These are phyloP conservation scores for Metschnikowia cerradonensis DNA, from an alignment of 805 yeast species.

Conservation along the genomic window DNA sequence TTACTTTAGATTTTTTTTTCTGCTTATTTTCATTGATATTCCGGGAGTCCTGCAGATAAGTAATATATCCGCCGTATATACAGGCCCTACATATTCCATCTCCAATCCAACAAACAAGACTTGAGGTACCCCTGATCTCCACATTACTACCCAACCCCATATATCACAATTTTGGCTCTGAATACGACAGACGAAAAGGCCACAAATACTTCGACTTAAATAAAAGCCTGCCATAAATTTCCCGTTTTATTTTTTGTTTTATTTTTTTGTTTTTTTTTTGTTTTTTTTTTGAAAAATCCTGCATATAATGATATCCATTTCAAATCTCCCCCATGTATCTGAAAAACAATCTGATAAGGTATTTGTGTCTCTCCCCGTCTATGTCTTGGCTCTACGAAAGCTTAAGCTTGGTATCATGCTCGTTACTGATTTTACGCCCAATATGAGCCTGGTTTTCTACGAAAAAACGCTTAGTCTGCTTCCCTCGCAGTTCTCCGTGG, in stretches of 20 bases:
- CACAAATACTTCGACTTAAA: too few species aligned
- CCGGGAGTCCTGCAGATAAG: too few species aligned
- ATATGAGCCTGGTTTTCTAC: slow-evolving; percentile 8
- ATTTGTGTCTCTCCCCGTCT: slow-evolving; percentile 11
- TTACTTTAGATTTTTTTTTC: too few species aligned
- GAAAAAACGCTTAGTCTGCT: background rate
- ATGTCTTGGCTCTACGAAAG: slow-evolving; percentile 10
- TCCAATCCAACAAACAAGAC: too few species aligned
- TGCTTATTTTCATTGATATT: too few species aligned
- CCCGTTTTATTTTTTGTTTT: background rate
- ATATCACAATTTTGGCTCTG: too few species aligned
- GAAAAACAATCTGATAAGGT: background rate
- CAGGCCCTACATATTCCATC: too few species aligned
- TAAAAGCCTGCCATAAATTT: background rate
- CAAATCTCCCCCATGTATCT: background rate
- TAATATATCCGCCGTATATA: too few species aligned
- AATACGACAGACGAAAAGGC: too few species aligned
- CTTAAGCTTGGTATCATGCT: slow-evolving; percentile 10
- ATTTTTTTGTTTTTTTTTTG: too few species aligned
- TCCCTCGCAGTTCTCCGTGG: slow-evolving; percentile 7
- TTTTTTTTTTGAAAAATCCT: background rate
- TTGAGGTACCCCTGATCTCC: too few species aligned
- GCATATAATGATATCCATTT: background rate
- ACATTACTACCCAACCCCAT: too few species aligned
- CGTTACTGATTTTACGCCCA: slow-evolving; percentile 18